Evolutionary conservation across 106 monocot genomes (phyloP).

Genomic region (Dendrobium nobile): DNA sequence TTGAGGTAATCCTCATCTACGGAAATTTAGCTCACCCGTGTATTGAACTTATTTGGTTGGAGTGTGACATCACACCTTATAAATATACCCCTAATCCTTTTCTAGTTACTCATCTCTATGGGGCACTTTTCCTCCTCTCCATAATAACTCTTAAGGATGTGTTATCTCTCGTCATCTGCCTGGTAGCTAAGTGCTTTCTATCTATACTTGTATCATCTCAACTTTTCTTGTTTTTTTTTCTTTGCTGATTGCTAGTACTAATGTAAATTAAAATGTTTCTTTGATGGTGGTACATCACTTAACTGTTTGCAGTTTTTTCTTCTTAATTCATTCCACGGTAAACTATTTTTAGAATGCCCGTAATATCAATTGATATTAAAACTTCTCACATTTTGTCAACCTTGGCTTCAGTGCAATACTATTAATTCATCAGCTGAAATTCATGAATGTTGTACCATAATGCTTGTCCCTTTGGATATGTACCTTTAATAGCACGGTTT

Average conservation of each 20-base stretch:
- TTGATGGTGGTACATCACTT: background rate
- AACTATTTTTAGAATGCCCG: background rate
- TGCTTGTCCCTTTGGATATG: background rate
- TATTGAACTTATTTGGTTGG: too few species aligned
- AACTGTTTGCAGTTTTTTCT: background rate
- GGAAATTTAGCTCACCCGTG: too few species aligned
- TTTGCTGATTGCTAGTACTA: background rate
- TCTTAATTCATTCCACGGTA: background rate
- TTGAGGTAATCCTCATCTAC: too few species aligned
- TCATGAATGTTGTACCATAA: too few species aligned
- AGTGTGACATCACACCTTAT: background rate
- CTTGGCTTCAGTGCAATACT: background rate
- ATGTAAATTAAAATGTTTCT: background rate
- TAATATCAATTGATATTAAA: background rate
- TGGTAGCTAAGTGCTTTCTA: background rate
- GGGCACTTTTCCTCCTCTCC: background rate
- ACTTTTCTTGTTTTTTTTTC: background rate
- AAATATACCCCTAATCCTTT: background rate
- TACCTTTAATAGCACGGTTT: background rate
- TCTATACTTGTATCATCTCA: background rate
- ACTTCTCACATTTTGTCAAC: background rate
- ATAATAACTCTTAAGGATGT: background rate
- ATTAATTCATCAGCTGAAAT: too few species aligned
- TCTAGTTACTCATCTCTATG: background rate
- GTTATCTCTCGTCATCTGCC: too few species aligned